phyloP scores from a whole-genome alignment of 2,329 filamentous ascomycete genomes.

The Ceratocystis eucalypticola region DNA sequence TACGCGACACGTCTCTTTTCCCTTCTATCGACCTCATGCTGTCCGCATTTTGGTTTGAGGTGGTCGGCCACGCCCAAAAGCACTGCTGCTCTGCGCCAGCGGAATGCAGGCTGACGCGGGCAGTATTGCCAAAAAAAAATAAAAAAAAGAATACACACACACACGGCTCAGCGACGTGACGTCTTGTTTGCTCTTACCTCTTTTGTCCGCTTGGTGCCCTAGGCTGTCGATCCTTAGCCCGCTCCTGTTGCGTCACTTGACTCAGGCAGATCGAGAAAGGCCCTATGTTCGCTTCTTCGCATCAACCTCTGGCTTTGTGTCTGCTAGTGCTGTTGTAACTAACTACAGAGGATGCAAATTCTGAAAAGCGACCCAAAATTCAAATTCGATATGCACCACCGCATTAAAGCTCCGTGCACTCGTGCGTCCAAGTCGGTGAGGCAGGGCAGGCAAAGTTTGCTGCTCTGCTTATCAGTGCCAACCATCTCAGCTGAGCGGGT shows the following conservation, averaged over 20 bases:
- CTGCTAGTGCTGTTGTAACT: not conserved
- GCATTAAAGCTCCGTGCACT: not conserved
- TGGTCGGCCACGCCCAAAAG: not conserved
- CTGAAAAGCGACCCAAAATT: not conserved
- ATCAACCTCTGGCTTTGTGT: not conserved
- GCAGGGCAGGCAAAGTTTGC: not conserved
- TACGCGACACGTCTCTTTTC: not conserved
- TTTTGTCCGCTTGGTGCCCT: not conserved
- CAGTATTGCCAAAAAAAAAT: not conserved
- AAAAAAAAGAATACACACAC: not conserved
- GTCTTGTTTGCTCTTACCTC: not conserved
- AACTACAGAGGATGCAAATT: not conserved
- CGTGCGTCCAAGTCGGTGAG: not conserved
- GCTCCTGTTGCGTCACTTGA: not conserved
- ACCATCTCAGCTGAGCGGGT: constrained; percentile 1
- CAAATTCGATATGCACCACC: not conserved
- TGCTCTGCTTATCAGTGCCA: not conserved
- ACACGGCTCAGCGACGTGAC: too few species aligned
- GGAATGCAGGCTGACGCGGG: too few species aligned
- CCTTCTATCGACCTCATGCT: not conserved
- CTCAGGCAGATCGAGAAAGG: not conserved
- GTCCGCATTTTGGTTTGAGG: not conserved
- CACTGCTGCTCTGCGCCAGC: too few species aligned
- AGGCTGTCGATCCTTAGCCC: not conserved
- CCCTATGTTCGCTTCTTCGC: not conserved